Evolutionary conservation across 352 stramenopile genomes (phyloP).

Genomic region (Phytophthora palmivora): DNA sequence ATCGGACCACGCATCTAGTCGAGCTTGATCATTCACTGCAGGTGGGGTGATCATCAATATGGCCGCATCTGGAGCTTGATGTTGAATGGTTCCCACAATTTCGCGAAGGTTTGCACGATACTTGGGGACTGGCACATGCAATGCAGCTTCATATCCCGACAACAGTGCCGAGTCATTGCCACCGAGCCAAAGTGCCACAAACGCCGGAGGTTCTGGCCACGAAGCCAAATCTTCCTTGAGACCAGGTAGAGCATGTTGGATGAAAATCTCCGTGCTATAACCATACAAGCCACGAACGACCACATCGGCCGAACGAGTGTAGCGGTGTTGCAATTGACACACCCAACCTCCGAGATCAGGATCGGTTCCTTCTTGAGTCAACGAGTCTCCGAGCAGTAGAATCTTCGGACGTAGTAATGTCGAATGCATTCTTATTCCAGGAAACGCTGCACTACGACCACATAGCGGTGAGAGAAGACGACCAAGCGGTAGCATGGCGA

Average conservation of each 20-base stretch:
- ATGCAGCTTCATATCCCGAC: constrained; percentile 30
- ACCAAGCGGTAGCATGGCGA: constrained; percentile 9
- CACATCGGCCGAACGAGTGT: constrained; percentile 60
- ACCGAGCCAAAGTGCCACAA: constrained; percentile 67
- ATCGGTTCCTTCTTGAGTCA: constrained; percentile 57
- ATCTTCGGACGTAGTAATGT: constrained; percentile 27
- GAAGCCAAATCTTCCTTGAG: constrained; percentile 37
- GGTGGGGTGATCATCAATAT: constrained; percentile 43
- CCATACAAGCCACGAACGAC: constrained; percentile 60
- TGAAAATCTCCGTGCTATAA: constrained; percentile 61
- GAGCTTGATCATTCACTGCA: constrained; percentile 34
- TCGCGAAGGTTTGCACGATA: constrained; percentile 53
- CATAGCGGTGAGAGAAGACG: not conserved
- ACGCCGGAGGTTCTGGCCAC: constrained; percentile 30
- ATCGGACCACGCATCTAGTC: constrained; percentile 13
- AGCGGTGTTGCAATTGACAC: constrained; percentile 47
- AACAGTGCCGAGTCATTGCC: constrained; percentile 65
- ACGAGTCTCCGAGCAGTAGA: constrained; percentile 41
- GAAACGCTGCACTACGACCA: not conserved
- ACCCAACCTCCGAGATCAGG: constrained; percentile 46
- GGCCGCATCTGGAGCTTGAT: constrained; percentile 18
- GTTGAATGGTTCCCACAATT: constrained; percentile 40
- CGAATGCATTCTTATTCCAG: constrained; percentile 4
- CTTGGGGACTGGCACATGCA: constrained; percentile 53
- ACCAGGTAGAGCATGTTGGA: constrained; percentile 34